Evolutionary conservation across 2,329 filamentous ascomycete genomes (phyloP).

Genomic region (Fonsecaea pugnacius): DNA sequence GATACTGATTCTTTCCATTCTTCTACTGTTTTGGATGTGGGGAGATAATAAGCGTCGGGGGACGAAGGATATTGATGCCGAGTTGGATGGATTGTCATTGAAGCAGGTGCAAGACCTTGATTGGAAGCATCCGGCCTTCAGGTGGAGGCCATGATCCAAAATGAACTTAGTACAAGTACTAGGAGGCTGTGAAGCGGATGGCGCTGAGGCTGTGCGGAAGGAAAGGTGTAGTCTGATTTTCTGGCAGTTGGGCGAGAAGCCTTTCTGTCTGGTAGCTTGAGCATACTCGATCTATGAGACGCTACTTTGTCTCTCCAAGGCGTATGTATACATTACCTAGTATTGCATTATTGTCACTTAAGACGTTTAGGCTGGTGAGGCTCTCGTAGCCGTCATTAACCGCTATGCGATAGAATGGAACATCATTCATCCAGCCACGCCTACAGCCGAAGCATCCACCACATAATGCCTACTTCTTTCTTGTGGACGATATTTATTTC

Average conservation of each 20-base stretch:
- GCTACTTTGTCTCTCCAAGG: background rate
- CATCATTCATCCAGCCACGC: too few species aligned
- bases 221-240: slow-evolving; percentile 69
- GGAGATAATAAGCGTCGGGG: slow-evolving; percentile 65
- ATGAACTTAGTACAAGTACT: background rate
- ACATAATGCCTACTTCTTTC: background rate
- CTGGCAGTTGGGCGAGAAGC: background rate
- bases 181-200: background rate
- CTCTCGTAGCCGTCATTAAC: too few species aligned
- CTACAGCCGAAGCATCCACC: too few species aligned
- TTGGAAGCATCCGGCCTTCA: slow-evolving; percentile 69
- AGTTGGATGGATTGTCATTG: slow-evolving; percentile 59
- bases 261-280: background rate
- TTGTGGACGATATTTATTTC: background rate
- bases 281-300: background rate
- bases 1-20: slow-evolving; percentile 58
- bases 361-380: background rate
- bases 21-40: slow-evolving; percentile 64
- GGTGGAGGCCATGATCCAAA: slow-evolving; percentile 56
- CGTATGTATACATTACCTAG: background rate
- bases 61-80: slow-evolving; percentile 58
- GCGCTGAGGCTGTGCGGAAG: background rate
- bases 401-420: too few species aligned
- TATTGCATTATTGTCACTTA: background rate
- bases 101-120: slow-evolving; percentile 65